phyloP scores from a whole-genome alignment of 306 rosid species.

The Vigna nakashimae region DNA sequence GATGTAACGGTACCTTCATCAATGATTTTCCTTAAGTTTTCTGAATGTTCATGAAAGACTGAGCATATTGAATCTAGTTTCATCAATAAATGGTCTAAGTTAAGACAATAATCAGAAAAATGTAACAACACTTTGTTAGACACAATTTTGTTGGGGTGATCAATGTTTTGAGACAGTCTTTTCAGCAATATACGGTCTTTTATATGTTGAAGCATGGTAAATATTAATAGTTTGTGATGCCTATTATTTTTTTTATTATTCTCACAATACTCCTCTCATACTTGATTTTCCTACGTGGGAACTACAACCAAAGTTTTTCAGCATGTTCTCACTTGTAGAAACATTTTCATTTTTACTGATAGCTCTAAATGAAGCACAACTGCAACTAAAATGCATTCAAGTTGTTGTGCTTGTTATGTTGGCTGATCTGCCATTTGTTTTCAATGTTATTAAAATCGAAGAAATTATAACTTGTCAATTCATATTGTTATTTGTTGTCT shows the following conservation, averaged over 20 bases:
- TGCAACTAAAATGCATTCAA: slow-evolving; percentile 20
- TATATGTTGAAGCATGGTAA: slow-evolving; percentile 5
- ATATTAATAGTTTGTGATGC: background rate
- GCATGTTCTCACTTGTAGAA: slow-evolving; percentile 2
- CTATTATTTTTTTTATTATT: background rate
- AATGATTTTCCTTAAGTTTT: background rate
- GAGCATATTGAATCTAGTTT: background rate
- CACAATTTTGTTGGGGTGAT: background rate
- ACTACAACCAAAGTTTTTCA: slow-evolving; percentile 12
- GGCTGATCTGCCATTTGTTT: background rate
- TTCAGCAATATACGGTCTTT: background rate
- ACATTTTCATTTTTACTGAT: slow-evolving; percentile 3
- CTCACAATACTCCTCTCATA: background rate
- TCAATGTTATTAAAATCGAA: background rate
- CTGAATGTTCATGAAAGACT: slow-evolving; percentile 5
- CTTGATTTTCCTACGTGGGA: background rate
- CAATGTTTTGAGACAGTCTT: background rate
- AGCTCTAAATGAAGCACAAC: slow-evolving; percentile 1
- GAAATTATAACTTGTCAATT: background rate
- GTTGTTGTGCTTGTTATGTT: background rate
- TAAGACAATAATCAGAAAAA: background rate
- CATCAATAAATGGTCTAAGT: slow-evolving; percentile 20
- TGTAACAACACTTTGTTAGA: background rate
- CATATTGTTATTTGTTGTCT: slow-evolving; percentile 36
- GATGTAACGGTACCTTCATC: background rate